Conservation (phyloP, 2,329 filamentous ascomycete species). For the Purpureocillium lavendulum region DNA sequence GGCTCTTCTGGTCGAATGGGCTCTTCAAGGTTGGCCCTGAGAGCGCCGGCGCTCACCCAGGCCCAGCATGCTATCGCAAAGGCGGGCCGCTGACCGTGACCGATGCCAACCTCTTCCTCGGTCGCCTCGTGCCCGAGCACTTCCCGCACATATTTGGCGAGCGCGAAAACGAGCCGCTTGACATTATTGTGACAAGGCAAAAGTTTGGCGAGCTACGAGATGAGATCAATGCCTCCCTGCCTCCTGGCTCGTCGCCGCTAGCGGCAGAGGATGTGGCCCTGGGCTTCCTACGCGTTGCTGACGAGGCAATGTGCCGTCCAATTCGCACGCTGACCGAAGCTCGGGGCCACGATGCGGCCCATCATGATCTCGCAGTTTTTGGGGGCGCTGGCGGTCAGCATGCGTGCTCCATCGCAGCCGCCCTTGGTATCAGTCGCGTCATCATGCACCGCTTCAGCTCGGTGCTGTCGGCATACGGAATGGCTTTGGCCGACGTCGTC, state of each 20-base stretch:
- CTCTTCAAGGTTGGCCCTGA: conserved; percentile 67
- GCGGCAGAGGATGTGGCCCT: conserved; percentile 22
- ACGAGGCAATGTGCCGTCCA: conserved; percentile 25
- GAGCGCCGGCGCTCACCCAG: conserved; percentile 61
- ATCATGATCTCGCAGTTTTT: conserved; percentile 26
- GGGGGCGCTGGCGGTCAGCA: conserved; percentile 34
- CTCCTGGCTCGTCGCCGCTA: too few relatives aligned
- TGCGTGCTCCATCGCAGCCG: conserved; percentile 31
- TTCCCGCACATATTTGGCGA: conserved; percentile 53
- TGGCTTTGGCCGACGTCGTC: conserved; percentile 38
- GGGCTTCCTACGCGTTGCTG: conserved; percentile 25
- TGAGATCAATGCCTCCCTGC: conserved; percentile 36
- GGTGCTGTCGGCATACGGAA: conserved; percentile 37
- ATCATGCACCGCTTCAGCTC: conserved; percentile 36
- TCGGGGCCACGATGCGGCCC: conserved; percentile 24
- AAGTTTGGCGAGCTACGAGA: conserved; percentile 31
- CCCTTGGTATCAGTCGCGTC: conserved; percentile 31
- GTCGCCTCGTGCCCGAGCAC: conserved; percentile 50
- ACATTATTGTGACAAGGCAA: conserved; percentile 29
- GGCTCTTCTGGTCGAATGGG: conserved; percentile 63
- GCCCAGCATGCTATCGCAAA: conserved; percentile 67
- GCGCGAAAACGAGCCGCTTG: conserved; percentile 20
- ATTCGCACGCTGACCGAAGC: conserved; percentile 27
- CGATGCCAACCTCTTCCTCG: conserved; percentile 63
- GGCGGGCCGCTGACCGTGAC: conserved; percentile 64